phyloP scores from a whole-genome alignment of 2,329 filamentous ascomycete genomes.

The Pseudogymnoascus sp. region DNA sequence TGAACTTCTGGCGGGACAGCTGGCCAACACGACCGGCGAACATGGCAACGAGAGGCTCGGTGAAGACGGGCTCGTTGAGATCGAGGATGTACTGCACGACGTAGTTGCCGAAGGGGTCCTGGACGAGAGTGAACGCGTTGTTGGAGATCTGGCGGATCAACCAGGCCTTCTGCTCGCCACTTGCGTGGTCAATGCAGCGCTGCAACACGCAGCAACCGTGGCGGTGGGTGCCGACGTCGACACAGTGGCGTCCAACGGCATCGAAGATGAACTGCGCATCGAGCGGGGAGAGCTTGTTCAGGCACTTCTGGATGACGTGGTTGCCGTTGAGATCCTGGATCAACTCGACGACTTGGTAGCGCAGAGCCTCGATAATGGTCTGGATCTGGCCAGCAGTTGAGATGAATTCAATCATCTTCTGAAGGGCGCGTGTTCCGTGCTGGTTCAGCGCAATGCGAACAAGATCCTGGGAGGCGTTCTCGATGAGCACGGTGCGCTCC shows the following conservation, averaged over 20 bases:
- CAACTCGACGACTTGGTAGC: slow-evolving; percentile 78
- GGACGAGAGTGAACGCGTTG: slow-evolving; percentile 80
- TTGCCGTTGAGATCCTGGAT: slow-evolving; percentile 98
- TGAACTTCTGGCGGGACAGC: slow-evolving; percentile 94
- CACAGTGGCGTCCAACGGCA: slow-evolving; percentile 77
- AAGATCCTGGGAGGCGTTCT: slow-evolving; percentile 80
- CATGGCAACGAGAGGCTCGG: slow-evolving; percentile 74
- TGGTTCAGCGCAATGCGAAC: slow-evolving; percentile 93
- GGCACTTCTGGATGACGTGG: slow-evolving; percentile 97
- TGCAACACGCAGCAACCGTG: slow-evolving; percentile 97
- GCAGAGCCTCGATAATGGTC: slow-evolving; percentile 78
- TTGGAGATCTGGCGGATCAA: slow-evolving; percentile 81
- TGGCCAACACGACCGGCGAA: slow-evolving; percentile 67
- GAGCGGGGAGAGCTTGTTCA: slow-evolving; percentile 79
- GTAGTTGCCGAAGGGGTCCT: slow-evolving; percentile 97
- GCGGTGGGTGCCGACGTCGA: slow-evolving; percentile 90
- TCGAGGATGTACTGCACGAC: slow-evolving; percentile 98
- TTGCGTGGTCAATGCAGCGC: slow-evolving; percentile 95
- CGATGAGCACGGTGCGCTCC: slow-evolving; percentile 85
- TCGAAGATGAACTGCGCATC: slow-evolving; percentile 97
- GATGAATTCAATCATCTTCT: slow-evolving; percentile 99
- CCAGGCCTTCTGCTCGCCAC: slow-evolving; percentile 78
- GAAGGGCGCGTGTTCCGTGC: slow-evolving; percentile 89
- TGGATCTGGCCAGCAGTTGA: slow-evolving; percentile 76
- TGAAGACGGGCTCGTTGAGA: slow-evolving; percentile 79